Evolutionary conservation across 306 rosid genomes (phyloP).

Genomic region (Inga laurina): DNA sequence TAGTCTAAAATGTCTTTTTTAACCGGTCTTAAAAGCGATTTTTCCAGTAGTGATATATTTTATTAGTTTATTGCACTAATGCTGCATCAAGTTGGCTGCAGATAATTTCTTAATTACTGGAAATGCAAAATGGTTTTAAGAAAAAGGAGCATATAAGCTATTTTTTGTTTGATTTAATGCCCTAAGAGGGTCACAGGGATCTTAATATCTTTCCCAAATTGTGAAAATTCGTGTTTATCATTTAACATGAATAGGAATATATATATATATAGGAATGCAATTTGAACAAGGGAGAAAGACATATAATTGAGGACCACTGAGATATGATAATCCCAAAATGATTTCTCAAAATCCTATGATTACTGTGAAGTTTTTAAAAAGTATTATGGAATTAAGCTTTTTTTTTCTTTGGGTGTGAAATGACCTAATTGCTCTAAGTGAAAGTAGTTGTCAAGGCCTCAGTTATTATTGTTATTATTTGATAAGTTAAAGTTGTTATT

Average conservation of each 20-base stretch:
- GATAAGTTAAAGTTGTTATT: too few species aligned
- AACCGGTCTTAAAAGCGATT: too few species aligned
- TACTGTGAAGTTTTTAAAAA: too few species aligned
- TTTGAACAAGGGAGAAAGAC: neutral
- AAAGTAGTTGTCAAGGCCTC: too few species aligned
- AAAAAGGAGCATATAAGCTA: constrained; percentile 11
- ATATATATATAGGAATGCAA: neutral
- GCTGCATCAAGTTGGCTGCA: neutral
- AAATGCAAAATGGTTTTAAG: neutral
- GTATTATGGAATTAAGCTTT: too few species aligned
- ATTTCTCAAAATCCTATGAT: too few species aligned
- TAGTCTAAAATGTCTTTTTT: too few species aligned
- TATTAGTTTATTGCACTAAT: neutral
- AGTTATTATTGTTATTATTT: too few species aligned
- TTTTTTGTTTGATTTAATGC: constrained; percentile 28
- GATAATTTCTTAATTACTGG: constrained; percentile 18
- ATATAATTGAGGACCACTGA: too few species aligned
- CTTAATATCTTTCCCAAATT: constrained; percentile 6
- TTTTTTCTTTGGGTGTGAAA: too few species aligned
- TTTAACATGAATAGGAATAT: neutral
- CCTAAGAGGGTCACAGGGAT: neutral
- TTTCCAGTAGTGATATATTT: neutral
- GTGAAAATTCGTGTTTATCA: constrained; percentile 30
- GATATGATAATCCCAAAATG: too few species aligned
- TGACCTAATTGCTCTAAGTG: too few species aligned